Evolutionary conservation across 2,329 filamentous ascomycete species (phyloP), one percentile per base, ranked within the genome.

Genomic region (Canariomyces notabilis): DNA sequence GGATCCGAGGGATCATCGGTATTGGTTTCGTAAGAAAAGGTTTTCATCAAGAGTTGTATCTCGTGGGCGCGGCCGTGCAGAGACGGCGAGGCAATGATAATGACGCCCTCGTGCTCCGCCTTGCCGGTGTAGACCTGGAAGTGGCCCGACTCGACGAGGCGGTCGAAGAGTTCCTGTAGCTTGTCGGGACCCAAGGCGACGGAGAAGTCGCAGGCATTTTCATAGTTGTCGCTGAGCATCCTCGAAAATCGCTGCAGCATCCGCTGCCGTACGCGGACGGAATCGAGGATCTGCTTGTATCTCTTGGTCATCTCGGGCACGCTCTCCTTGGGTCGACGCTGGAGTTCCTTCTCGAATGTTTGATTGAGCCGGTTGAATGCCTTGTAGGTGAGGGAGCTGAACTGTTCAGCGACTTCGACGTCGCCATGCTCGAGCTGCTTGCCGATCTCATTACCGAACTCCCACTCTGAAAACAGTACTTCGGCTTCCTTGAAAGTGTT

Each of bases 401-500:
- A 98, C 64, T 98, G 93, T 70, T 97, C 93, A 1, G 93, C 93
- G 34, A 97, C 93, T 68, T 97, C 91, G 33, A 97, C 86, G 64
- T 97, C 89, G 52, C 93, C 94, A 22, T 88, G 87, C 57, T 94
- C 84, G n/a, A 98, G 77, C 63, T 93, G 86, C 39, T 87, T 81
- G 20, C 91, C 93, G 46, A 98, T 88, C 58, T 90, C 83, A 60
- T 97, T 97, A 43, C 87, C 94, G 61, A 97, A 97, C 47, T 89
- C 89, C 93, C 93, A 98, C 67, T 98, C 93, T 60, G 95, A 89
- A 63, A 96, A 94, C 38, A 98, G 71, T 54, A 98, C 85, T 72
- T 98, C 93, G 6, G 93, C 93, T 66, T 98, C 93, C 63, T 97
- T 97, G 77, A 98, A 98, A 0, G 90, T 96, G 68, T 97, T 98